Conservation (phyloP, 1,284 basidiomycete species). For the Tausonia pullulans region DNA sequence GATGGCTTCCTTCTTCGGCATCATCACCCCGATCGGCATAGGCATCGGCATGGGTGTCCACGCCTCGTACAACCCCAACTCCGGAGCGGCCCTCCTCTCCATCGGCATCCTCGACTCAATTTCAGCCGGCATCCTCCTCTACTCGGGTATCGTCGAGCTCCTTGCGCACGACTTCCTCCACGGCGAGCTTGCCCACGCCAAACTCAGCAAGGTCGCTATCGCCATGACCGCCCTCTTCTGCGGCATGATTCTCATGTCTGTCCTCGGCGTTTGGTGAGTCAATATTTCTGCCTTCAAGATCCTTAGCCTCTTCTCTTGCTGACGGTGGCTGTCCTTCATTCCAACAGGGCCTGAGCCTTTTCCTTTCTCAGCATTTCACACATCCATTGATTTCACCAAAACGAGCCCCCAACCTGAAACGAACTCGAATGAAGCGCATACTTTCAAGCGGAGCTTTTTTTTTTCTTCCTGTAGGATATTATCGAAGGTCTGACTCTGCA, state of each 20-base stretch:
- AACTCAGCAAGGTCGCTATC: neutral
- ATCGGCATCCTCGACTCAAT: constrained; percentile 28
- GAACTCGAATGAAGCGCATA: no score
- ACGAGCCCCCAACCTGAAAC: no score
- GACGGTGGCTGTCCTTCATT: no score
- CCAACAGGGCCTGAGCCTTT: no score
- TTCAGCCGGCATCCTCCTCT: constrained; percentile 31
- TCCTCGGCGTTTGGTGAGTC: neutral
- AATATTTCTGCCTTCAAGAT: neutral
- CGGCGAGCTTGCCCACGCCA: constrained; percentile 15
- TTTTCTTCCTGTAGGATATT: no score
- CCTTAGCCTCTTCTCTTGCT: no score
- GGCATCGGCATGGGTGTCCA: constrained; percentile 30
- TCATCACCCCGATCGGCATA: constrained; percentile 26
- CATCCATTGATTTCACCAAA: no score
- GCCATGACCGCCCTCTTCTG: constrained; percentile 17
- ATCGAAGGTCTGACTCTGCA: no score
- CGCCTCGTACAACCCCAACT: constrained; percentile 27
- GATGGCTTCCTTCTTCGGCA: constrained; percentile 23
- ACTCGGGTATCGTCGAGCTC: constrained; percentile 28
- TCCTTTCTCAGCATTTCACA: no score
- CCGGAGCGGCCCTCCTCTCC: constrained; percentile 24
- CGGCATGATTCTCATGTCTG: constrained; percentile 17
- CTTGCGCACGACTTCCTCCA: constrained; percentile 13
- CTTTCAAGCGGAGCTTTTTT: no score